Evolutionary conservation across 495 filamentous ascomycete species (phyloP), one percentile per base, ranked within the genome.

Genomic region (Lasiosphaeris hirsuta): DNA sequence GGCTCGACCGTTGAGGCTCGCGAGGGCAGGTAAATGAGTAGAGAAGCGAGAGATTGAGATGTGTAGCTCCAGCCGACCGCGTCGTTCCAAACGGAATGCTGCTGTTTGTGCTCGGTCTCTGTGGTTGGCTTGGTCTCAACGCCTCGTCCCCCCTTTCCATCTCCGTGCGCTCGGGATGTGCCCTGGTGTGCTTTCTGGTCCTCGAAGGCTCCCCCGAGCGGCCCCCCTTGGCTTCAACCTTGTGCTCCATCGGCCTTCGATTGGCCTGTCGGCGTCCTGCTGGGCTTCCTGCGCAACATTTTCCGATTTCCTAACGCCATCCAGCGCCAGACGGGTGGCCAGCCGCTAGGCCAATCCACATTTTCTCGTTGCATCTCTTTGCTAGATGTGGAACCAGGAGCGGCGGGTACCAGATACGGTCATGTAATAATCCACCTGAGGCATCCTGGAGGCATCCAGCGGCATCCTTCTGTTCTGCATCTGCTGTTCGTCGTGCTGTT

Each of bases 91-190:
- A 59, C 51, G 60, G 41, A 41, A 63, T 56, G 39, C 51, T 47
- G 45, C 52, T 47, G 46, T 43, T 57, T 52, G 48, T 60, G 51
- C 46, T 45, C 41, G 45, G 57, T 35, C 52, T 36, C 39, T 58
- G 54, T 62, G 59, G 52, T 59, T 65, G 62, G 57, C 47, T 36
- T 47, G 43, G 57, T 61, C 52, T 64, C 62, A 51, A 56, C 60
- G 56, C 60, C 60, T 40, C 63, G 33, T 53, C 56, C 60, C 23
- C 57, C 63, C 52, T 60, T 60, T 63, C 53, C 56, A 44, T 35
- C 53, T 59, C 56, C 47, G 18, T 57, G 62, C 60, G 50, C 59
- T 54, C 48, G 46, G 49, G 52, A 52, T 51, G 54, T 41, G 51
- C 57, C 37, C 19, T 55, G 30, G 51, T 33, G 15, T 50, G 13